phyloP scores from a whole-genome alignment of 371 early-diverging fungal species.

The Batrachochytrium dendrobatidis region DNA sequence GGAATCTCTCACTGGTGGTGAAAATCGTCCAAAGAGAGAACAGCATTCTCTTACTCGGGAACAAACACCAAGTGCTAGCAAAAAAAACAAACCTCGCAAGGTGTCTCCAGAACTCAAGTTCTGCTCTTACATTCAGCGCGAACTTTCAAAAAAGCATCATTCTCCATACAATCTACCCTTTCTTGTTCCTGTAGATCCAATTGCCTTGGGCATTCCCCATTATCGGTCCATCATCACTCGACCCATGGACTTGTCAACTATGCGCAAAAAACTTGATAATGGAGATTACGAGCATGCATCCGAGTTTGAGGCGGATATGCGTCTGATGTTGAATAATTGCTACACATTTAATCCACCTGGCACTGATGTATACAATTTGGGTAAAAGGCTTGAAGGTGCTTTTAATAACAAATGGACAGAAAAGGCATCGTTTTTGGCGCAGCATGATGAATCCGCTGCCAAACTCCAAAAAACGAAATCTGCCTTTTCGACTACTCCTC shows the following conservation, averaged over 20 bases:
- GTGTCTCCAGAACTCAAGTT: constrained; percentile 33
- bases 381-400: constrained; percentile 64
- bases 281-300: constrained; percentile 63
- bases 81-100: constrained; percentile 5
- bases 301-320: constrained; percentile 80
- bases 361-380: constrained; percentile 82
- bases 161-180: constrained; percentile 46
- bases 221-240: constrained; percentile 89
- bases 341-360: constrained; percentile 86
- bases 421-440: constrained; percentile 10
- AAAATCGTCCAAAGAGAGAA: constrained; percentile 32
- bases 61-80: neutral
- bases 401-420: constrained; percentile 80
- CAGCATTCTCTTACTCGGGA: constrained; percentile 16
- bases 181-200: constrained; percentile 87
- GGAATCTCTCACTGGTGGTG: neutral
- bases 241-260: constrained; percentile 97
- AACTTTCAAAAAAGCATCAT: constrained; percentile 63
- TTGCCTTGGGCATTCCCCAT: constrained; percentile 84
- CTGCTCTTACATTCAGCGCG: constrained; percentile 62
- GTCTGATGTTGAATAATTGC: constrained; percentile 90
- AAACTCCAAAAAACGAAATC: constrained; percentile 5
- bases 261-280: constrained; percentile 74
- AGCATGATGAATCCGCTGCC: constrained; percentile 8
- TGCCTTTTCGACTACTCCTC: neutral